These are phyloP conservation scores for Syzygium oleosum DNA, from an alignment of 345 rosid species.

Conservation along the genomic window DNA sequence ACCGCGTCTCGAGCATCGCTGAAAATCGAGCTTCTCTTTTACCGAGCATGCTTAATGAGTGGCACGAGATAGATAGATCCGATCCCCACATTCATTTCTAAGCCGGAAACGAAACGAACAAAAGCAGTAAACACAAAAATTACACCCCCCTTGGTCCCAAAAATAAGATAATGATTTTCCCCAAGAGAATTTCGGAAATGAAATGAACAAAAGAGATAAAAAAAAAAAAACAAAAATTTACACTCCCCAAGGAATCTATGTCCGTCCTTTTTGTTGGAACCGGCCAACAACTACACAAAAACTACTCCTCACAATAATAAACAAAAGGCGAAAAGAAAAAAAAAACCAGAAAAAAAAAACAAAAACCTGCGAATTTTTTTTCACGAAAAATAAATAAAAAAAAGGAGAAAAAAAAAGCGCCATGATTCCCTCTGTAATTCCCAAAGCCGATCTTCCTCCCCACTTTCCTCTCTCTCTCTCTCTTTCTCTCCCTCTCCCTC, in stretches of 20 bases:
- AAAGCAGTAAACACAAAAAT: not conserved
- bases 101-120: not conserved
- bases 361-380: not conserved
- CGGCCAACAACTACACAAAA: not conserved
- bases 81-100: accelerated
- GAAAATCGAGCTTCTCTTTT: not conserved
- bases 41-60: not conserved
- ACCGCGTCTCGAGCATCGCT: not conserved
- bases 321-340: not conserved
- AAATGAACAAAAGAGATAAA: too few species aligned
- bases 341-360: accelerated
- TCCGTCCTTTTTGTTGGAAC: not conserved
- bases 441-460: conserved; percentile 42
- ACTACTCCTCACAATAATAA: not conserved
- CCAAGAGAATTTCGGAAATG: not conserved
- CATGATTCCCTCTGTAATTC: conserved; percentile 33
- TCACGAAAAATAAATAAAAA: not conserved
- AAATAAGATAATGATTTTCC: not conserved
- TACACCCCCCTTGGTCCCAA: not conserved
- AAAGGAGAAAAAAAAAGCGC: not conserved
- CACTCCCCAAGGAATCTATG: not conserved
- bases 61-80: accelerated
- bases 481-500: not conserved
- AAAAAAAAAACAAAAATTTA: too few species aligned
- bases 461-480: not conserved